These are phyloP conservation scores for Triticum monococcum DNA, from an alignment of 176 grass and related monocot genomes.

Conservation along the genomic window DNA sequence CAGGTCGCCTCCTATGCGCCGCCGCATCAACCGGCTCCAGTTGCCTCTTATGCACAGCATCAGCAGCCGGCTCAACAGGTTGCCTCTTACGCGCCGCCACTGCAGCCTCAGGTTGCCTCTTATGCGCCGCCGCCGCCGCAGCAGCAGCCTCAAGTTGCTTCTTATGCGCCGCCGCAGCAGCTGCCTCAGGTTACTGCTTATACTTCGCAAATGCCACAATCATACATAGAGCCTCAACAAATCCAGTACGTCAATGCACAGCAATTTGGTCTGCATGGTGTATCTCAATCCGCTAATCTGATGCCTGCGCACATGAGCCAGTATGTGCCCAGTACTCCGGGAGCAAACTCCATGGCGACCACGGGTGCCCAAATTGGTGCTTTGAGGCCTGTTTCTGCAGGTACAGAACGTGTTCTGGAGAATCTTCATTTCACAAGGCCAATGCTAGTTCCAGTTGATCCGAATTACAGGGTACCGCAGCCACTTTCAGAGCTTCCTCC, in stretches of 20 bases:
- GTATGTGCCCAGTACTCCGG: constrained; percentile 38
- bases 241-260: constrained; percentile 57
- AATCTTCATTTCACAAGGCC: constrained; percentile 39
- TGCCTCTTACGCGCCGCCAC: constrained; percentile 37
- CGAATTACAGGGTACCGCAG: constrained; percentile 58
- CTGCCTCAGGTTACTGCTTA: constrained; percentile 35
- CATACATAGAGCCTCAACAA: constrained; percentile 62
- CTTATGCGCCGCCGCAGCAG: constrained; percentile 40
- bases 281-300: constrained; percentile 37
- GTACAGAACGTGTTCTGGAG: constrained; percentile 38
- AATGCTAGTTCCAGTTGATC: constrained; percentile 50
- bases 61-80: constrained; percentile 42
- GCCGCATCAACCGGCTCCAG: constrained; percentile 23
- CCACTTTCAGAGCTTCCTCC: constrained; percentile 79
- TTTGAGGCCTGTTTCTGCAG: constrained; percentile 38
- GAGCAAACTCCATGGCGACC: neutral
- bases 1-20: constrained; percentile 36
- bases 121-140: constrained; percentile 41
- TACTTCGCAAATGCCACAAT: constrained; percentile 43
- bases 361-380: constrained; percentile 15
- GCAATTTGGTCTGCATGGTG: constrained; percentile 50
- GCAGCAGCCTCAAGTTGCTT: constrained; percentile 18
- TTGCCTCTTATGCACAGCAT: constrained; percentile 19
- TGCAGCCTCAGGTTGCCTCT: constrained; percentile 37
- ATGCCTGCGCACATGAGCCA: constrained; percentile 55